phyloP scores from a whole-genome alignment of 208 protist species.

The Crithidia brevicula region DNA sequence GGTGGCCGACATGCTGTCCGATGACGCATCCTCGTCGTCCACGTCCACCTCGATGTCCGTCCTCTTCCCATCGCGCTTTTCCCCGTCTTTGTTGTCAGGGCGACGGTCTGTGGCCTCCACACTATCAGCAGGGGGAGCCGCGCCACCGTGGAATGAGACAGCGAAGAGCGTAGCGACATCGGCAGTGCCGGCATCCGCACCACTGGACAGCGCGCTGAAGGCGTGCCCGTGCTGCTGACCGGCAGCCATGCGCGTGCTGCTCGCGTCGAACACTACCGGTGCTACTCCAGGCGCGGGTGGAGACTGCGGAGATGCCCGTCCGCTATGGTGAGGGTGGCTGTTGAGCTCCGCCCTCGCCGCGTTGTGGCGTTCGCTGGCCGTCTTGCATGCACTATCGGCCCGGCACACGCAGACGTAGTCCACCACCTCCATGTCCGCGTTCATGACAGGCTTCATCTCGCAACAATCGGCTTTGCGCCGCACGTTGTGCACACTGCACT shows the following conservation, averaged over 20 bases:
- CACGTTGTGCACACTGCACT: conserved; percentile 54
- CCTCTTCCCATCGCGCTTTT: neutral
- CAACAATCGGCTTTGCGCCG: conserved; percentile 62
- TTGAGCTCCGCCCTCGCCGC: neutral
- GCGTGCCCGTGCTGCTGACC: neutral
- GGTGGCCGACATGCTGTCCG: neutral
- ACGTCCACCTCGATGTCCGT: neutral
- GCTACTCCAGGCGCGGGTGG: no score
- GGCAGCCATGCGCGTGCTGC: conserved; percentile 25
- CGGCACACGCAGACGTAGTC: conserved; percentile 65
- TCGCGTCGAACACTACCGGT: conserved; percentile 28
- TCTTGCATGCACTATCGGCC: conserved; percentile 38
- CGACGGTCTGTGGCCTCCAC: neutral
- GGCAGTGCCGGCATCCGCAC: neutral
- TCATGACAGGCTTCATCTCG: conserved; percentile 46
- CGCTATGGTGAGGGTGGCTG: neutral
- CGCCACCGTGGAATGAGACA: conserved; percentile 19
- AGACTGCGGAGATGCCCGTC: no score
- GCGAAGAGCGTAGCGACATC: conserved; percentile 27
- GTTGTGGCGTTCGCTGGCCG: conserved; percentile 7
- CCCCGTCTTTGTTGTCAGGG: no score
- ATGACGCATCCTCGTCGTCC: conserved; percentile 6
- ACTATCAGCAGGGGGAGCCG: neutral
- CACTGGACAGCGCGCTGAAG: neutral
- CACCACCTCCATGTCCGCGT: conserved; percentile 73